Conservation (phyloP, 106 monocot species). For the Platanthera zijinensis region DNA sequence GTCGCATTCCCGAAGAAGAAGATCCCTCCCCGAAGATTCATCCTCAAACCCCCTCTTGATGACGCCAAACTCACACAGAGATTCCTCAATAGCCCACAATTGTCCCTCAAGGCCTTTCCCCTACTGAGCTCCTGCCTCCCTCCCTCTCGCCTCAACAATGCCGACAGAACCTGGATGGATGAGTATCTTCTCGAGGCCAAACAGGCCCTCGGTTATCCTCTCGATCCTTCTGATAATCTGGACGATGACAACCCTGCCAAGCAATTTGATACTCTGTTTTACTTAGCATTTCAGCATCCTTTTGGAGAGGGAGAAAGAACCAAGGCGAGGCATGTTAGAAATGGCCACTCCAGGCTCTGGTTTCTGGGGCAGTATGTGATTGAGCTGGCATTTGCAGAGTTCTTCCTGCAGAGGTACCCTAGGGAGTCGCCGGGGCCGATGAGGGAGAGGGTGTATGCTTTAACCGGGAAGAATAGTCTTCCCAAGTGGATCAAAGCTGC, state of each 20-base stretch:
- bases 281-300: constrained; percentile 80
- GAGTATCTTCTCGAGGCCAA: constrained; percentile 97
- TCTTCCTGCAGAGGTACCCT: constrained; percentile 87
- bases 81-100: constrained; percentile 84
- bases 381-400: constrained; percentile 77
- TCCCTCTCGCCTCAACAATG: constrained; percentile 50
- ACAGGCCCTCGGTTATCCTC: constrained; percentile 88
- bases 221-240: constrained; percentile 53
- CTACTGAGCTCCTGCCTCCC: constrained; percentile 85
- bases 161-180: constrained; percentile 83
- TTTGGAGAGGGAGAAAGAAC: constrained; percentile 51
- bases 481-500: constrained; percentile 90
- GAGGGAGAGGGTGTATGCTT: constrained; percentile 75
- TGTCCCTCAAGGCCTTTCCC: constrained; percentile 83
- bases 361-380: constrained; percentile 87
- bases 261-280: constrained; percentile 80
- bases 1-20: constrained; percentile 57
- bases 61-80: constrained; percentile 62
- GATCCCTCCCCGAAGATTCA: constrained; percentile 74
- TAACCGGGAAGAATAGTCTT: constrained; percentile 77
- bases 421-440: constrained; percentile 85
- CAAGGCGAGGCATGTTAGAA: constrained; percentile 65
- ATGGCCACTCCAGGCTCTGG: constrained; percentile 88
- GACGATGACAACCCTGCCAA: constrained; percentile 71
- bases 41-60: constrained; percentile 89